Conservation (phyloP, 75 land plant species). For the Picea glauca region DNA sequence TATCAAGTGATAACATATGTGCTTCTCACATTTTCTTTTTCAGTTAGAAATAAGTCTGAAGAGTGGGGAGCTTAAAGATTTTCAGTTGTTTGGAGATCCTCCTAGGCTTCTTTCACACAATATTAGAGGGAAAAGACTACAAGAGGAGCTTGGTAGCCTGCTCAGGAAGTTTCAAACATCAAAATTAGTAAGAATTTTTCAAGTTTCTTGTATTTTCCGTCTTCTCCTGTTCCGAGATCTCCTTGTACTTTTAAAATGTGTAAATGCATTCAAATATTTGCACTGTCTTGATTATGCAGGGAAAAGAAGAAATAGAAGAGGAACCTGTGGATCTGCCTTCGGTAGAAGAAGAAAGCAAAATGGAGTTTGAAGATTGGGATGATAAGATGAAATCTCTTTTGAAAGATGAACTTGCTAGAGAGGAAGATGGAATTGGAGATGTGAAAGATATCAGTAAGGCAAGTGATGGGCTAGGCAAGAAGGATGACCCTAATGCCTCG, state of each 20-base stretch:
- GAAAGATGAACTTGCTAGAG: conserved; percentile 1
- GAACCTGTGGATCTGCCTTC: background rate
- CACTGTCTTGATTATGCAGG: background rate
- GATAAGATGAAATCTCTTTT: background rate
- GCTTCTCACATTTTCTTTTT: background rate
- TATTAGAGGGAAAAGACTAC: background rate
- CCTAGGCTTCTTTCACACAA: background rate
- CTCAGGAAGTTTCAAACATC: conserved; percentile 7
- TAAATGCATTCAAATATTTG: background rate
- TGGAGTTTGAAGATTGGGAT: background rate
- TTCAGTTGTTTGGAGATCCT: conserved; percentile 11
- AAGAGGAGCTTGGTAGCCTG: background rate
- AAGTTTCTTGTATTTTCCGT: background rate
- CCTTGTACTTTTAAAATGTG: background rate
- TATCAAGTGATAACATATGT: background rate
- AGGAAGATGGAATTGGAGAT: background rate
- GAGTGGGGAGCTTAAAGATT: conserved; percentile 5
- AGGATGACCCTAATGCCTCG: background rate
- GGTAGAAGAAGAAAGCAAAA: conserved; percentile 3
- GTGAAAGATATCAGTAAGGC: background rate
- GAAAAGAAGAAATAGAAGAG: background rate
- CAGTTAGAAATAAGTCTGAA: conserved; percentile 10
- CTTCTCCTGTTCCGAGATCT: background rate
- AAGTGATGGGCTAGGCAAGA: background rate
- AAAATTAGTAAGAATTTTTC: background rate